Evolutionary conservation across 2,329 filamentous ascomycete species (phyloP).

Genomic region (Rachicladosporium sp.): DNA sequence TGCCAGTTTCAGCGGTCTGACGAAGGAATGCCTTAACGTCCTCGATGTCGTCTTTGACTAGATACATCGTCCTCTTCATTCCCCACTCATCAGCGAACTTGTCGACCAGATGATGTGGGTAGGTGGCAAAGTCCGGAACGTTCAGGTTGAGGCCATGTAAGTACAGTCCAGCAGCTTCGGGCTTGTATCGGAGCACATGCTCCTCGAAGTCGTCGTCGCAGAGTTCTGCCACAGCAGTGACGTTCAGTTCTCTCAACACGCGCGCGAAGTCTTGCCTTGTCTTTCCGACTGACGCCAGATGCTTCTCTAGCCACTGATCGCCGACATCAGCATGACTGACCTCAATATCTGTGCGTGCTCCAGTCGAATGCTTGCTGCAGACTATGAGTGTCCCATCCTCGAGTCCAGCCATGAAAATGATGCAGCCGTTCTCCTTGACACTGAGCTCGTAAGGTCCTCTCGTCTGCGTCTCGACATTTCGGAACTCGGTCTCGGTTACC

Average conservation of each 20-base stretch:
- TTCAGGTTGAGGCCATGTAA: conserved; percentile 95
- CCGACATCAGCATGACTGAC: conserved; percentile 76
- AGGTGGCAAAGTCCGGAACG: conserved; percentile 79
- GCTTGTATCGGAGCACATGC: conserved; percentile 81
- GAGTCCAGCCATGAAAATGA: conserved; percentile 89
- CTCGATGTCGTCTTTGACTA: conserved; percentile 61
- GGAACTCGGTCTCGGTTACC: conserved; percentile 70
- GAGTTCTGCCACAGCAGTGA: conserved; percentile 88
- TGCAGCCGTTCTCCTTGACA: conserved; percentile 98
- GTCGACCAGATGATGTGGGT: conserved; percentile 72
- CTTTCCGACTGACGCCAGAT: conserved; percentile 66
- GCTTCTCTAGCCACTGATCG: conserved; percentile 67
- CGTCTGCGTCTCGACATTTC: conserved; percentile 62
- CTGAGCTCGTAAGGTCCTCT: conserved; percentile 86
- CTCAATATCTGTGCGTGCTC: conserved; percentile 56
- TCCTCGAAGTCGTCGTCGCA: conserved; percentile 96
- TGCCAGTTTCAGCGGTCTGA: conserved; percentile 71
- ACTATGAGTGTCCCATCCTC: conserved; percentile 82
- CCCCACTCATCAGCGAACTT: conserved; percentile 86
- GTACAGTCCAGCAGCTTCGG: conserved; percentile 77
- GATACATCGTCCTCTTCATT: conserved; percentile 75
- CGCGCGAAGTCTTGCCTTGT: conserved; percentile 65
- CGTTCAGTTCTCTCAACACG: conserved; percentile 66
- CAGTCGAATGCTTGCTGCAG: conserved; percentile 98
- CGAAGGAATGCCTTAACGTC: conserved; percentile 74